Conservation (phyloP, 169 alveolate genomes). For the Theileria annulata region DNA sequence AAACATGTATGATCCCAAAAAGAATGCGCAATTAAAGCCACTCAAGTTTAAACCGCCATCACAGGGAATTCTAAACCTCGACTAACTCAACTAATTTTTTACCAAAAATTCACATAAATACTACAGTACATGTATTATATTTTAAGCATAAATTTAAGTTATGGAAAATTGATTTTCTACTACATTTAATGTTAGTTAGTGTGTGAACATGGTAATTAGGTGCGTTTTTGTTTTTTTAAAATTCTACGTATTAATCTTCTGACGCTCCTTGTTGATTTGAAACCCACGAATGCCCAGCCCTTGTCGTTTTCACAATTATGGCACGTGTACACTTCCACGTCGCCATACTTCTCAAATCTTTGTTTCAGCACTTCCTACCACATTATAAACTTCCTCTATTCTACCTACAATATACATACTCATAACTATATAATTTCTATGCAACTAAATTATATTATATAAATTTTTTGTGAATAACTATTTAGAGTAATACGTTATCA, state of each 20-base stretch:
- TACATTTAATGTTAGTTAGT: neutral
- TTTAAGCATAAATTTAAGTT: neutral
- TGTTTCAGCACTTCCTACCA: conserved; percentile 54
- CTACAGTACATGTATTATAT: neutral
- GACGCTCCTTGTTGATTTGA: conserved; percentile 64
- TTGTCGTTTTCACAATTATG: conserved; percentile 67
- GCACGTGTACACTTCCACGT: conserved; percentile 72
- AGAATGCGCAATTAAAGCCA: conserved; percentile 51
- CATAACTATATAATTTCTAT: too few relatives aligned
- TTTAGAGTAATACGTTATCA: conserved; percentile 21
- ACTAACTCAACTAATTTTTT: conserved; percentile 13
- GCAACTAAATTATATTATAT: too few relatives aligned
- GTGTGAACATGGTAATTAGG: neutral
- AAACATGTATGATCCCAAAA: conserved; percentile 43
- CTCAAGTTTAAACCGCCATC: conserved; percentile 59
- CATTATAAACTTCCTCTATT: neutral
- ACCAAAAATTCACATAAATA: neutral
- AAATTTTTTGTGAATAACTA: too few relatives aligned
- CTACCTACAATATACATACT: too few relatives aligned
- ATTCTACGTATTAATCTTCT: conserved; percentile 47
- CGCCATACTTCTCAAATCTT: conserved; percentile 68
- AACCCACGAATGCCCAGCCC: conserved; percentile 83
- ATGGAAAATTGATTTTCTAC: neutral
- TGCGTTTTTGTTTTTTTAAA: neutral
- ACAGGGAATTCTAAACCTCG: conserved; percentile 40